Evolutionary conservation across 192 early-diverging fungal species (phyloP).

Genomic region (Podila epigama): DNA sequence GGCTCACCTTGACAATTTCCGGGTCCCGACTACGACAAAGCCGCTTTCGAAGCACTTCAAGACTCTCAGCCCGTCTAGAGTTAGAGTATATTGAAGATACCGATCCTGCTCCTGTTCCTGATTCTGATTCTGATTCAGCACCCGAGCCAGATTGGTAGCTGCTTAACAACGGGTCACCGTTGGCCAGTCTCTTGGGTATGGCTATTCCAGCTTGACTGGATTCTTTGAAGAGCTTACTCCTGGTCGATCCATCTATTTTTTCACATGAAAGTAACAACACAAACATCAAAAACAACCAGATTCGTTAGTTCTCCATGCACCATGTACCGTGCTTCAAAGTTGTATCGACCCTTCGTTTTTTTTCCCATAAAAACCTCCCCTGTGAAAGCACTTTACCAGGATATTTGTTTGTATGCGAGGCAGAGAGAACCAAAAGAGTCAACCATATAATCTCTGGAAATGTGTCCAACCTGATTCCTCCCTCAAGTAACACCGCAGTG

Average conservation of each 20-base stretch:
- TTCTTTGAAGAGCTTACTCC: slow-evolving; percentile 26
- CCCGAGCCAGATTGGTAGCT: background rate
- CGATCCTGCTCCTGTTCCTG: too few species aligned
- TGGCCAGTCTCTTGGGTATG: slow-evolving; percentile 14
- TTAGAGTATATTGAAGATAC: too few species aligned
- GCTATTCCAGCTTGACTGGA: background rate
- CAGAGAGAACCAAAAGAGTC: slow-evolving; percentile 16
- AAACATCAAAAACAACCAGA: background rate
- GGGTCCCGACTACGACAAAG: background rate
- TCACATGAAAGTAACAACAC: too few species aligned
- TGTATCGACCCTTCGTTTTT: too few species aligned
- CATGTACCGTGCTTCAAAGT: slow-evolving; percentile 32
- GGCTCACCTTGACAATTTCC: slow-evolving; percentile 4
- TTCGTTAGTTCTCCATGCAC: background rate
- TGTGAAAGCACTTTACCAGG: too few species aligned
- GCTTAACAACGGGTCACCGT: slow-evolving; percentile 8
- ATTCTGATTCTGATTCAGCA: slow-evolving; percentile 5
- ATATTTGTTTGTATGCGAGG: too few species aligned
- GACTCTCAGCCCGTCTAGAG: too few species aligned
- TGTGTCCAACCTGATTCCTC: slow-evolving; percentile 8
- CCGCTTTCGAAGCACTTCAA: background rate
- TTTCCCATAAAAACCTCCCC: too few species aligned
- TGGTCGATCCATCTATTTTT: slow-evolving; percentile 17
- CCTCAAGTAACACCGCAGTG: slow-evolving; percentile 13
- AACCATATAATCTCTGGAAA: slow-evolving; percentile 34